Base-by-base conservation (phyloP, 805 yeast genomes). In the Hyphopichia homilentoma region DNA sequence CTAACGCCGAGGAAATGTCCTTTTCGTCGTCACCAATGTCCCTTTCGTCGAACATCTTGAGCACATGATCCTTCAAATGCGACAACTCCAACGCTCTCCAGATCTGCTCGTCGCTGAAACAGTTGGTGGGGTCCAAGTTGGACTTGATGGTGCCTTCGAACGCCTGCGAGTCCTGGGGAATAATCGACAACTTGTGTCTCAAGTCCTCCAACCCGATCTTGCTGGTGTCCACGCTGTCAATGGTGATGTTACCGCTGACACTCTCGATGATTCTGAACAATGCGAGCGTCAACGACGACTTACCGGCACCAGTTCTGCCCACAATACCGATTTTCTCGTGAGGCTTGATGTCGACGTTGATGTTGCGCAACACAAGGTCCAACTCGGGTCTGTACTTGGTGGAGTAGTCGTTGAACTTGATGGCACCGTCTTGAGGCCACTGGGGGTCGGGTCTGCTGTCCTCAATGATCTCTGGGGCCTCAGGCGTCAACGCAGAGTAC, bases 401-500 rank as follows among this genome's bases (percentile, higher is more conserved):
- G 8, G 69, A 63, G 42, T 65, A 67, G 38, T 65, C 42, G 12
- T 52, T 41, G 41, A 66, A 66, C 16, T 44, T 44, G 32, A 66
- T 57, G 33, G 53, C 59, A 18, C 73, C 73, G 9, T 45, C 30
- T 16, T 50, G 41, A 2, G 73, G 73, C 73, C 73, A 66, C 25
- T 41, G 32, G 9, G 41, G 35, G 2, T 49, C 27, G 2, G 97
- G 97, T 44, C 88, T 76, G 32, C 72, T 61, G 26, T 67, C 73
- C 38, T 77, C 79, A 33, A 83, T 65, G 16, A 79, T 55, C 33
- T 70, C 78, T 1, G 93, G 86, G 6, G 97, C 97, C 65, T 93
- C 98, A n/a, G 88, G 69, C 23, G 65, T 64, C 39, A 93, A 66
- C n/a, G 64, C 58, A 22, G 95, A 76, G 57, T 89, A 90, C 57